Evolutionary conservation across 805 yeast genomes (phyloP).

Genomic region (Candida insectalens): DNA sequence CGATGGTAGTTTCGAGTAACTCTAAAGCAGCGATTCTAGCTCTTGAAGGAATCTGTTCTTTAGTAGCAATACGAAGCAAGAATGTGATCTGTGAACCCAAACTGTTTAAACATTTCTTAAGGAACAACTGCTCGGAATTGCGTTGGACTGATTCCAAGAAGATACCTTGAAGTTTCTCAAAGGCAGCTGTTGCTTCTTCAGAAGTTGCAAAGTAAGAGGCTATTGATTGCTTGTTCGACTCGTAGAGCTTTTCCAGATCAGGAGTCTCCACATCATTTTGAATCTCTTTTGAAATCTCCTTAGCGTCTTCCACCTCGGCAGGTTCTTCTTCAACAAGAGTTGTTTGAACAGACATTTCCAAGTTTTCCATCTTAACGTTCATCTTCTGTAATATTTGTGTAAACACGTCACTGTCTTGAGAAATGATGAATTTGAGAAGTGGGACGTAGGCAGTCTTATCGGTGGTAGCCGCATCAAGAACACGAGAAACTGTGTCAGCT

Average conservation of each 20-base stretch:
- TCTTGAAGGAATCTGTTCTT: constrained; percentile 49
- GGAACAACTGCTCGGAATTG: constrained; percentile 9
- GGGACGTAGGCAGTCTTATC: constrained; percentile 16
- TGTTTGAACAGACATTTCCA: constrained; percentile 62
- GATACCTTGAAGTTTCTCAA: constrained; percentile 29
- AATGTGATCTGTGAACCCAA: constrained; percentile 31
- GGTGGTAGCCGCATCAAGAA: constrained; percentile 8
- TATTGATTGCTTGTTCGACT: no score
- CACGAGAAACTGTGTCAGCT: no score
- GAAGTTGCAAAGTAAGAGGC: constrained; percentile 27
- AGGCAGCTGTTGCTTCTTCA: constrained; percentile 27
- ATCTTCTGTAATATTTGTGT: constrained; percentile 27
- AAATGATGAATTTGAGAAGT: constrained; percentile 28
- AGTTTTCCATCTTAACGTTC: constrained; percentile 29
- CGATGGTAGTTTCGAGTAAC: constrained; percentile 1
- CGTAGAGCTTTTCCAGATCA: no score
- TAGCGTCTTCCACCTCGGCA: no score
- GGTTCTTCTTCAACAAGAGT: constrained; percentile 34
- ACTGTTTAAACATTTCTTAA: constrained; percentile 11
- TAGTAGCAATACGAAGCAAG: constrained; percentile 46
- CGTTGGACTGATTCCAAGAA: constrained; percentile 33
- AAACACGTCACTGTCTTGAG: constrained; percentile 28
- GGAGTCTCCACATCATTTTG: no score
- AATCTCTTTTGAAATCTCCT: no score
- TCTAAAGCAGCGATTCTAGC: constrained; percentile 43